Base-by-base conservation (phyloP, 495 filamentous ascomycete genomes). In the Penicillium crystallinum region DNA sequence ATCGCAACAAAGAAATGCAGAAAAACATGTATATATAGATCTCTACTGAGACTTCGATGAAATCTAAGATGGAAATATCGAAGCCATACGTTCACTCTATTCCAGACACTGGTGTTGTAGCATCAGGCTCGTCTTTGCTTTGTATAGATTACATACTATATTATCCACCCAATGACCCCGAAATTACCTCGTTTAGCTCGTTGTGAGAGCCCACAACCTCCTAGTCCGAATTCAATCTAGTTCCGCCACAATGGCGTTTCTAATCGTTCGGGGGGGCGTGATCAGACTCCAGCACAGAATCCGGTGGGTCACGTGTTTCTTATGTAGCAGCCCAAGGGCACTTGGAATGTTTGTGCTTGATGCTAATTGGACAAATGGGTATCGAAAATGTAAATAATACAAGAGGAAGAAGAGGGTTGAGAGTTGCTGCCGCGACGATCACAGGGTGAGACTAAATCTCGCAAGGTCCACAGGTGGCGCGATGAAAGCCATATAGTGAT, bases 301-400 rank as follows among this genome's bases (percentile, higher is more conserved):
- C 37, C 12, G 37, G 31, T 14, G 23, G 15, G 33, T 48, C 53
- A 57, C 29, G 37, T 41, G 18, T 15, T 12, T n/a, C 3, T 15
- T 34, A 44, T 19, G 38, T 55, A 42, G 22, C 22, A 36, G 15
- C 17, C 21, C 8, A 39, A 19, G 25, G 19, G 18, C 18, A 27
- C 23, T 27, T 27, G 23, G 18, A 25, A 36, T 46, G 43, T 46
- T 33, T 17, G 41, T 43, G 18, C 19, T 43, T 33, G 27, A 44
- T 35, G 33, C 15, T 25, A 56, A 38, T 37, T 38, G 36, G 25
- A 56, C 36, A 45, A 36, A 6, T 43, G 57, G 57, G 58, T 61
- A 61, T 61, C 58, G 55, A 53, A 29, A 55, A 35, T 52, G 47
- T 14, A 46, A 15, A 49, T 54, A 44, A 22, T 49, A 57, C 49